These are phyloP conservation scores for Periconia sp. DNA, from an alignment of 2,329 filamentous ascomycete genomes.

Conservation along the genomic window DNA sequence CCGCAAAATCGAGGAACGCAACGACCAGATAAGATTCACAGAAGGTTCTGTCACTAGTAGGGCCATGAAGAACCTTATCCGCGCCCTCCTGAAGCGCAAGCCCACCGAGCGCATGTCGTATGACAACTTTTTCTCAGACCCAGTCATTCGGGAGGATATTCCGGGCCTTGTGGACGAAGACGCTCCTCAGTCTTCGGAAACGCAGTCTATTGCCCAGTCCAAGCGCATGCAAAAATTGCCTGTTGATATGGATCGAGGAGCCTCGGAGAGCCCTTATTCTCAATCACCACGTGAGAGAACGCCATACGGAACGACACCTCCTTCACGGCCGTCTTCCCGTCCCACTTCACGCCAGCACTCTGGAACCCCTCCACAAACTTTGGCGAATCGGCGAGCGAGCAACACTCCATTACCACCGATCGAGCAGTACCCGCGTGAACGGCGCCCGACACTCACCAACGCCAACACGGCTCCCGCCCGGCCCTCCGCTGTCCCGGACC, in stretches of 20 bases:
- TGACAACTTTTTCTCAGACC: slow-evolving; percentile 77
- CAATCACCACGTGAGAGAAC: slow-evolving; percentile 35
- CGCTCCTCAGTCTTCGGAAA: slow-evolving; percentile 44
- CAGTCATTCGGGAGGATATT: slow-evolving; percentile 73
- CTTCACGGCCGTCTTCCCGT: slow-evolving; percentile 36
- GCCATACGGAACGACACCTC: slow-evolving; percentile 31
- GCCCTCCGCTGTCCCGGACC: slow-evolving; percentile 40
- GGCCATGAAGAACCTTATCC: slow-evolving; percentile 79
- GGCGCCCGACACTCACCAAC: slow-evolving; percentile 47
- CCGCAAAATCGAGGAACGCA: slow-evolving; percentile 84
- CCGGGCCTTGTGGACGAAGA: slow-evolving; percentile 82
- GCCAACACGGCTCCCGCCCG: slow-evolving; percentile 50
- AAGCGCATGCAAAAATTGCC: slow-evolving; percentile 33
- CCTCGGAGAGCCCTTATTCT: slow-evolving; percentile 32
- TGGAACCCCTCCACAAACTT: slow-evolving; percentile 26
- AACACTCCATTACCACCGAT: slow-evolving; percentile 35
- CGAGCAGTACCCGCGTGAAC: slow-evolving; percentile 43
- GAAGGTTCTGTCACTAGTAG: slow-evolving; percentile 70
- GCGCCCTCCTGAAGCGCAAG: slow-evolving; percentile 78
- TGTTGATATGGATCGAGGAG: slow-evolving; percentile 27
- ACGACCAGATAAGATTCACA: slow-evolving; percentile 83
- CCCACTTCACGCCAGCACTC: slow-evolving; percentile 29
- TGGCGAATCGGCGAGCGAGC: slow-evolving; percentile 31
- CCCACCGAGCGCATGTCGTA: slow-evolving; percentile 85
- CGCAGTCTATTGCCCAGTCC: slow-evolving; percentile 27